A percentile compares a stretch with the other conserved stretches of the same genome.
These are phyloP conservation scores for Phaeodactylum tricornutum DNA, from an alignment of 108 stramenopile genomes.

Conservation along the genomic window DNA sequence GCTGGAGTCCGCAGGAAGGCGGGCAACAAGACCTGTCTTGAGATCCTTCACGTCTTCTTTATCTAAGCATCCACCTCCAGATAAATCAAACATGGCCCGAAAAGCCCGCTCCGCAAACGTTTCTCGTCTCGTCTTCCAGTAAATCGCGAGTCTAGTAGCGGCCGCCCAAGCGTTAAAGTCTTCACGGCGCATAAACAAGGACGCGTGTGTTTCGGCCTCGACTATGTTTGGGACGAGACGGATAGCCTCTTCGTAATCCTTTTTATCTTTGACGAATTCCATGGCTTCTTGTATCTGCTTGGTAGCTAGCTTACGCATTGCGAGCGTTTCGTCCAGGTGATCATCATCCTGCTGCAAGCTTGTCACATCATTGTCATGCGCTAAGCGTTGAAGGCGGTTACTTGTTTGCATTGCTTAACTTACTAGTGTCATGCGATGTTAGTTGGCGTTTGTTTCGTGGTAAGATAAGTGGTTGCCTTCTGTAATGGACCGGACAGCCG, in stretches of 20 bases:
- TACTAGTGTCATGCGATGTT: too few relatives aligned
- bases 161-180: conserved; percentile 8
- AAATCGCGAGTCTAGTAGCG: background rate
- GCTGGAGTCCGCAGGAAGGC: too few relatives aligned
- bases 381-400: too few relatives aligned
- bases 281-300: background rate
- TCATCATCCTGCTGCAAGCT: too few relatives aligned
- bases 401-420: too few relatives aligned
- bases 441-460: too few relatives aligned
- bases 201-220: background rate
- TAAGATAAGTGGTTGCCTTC: too few relatives aligned
- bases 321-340: too few relatives aligned
- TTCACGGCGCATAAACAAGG: background rate
- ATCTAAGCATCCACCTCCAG: background rate
- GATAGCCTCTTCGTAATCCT: background rate
- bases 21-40: conserved; percentile 1
- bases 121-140: conserved; percentile 7
- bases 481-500: too few relatives aligned
- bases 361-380: too few relatives aligned
- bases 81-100: background rate
- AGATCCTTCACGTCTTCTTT: background rate
- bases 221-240: background rate
- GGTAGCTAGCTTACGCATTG: too few relatives aligned
- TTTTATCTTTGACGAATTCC: background rate
- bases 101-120: conserved; percentile 6